Base-by-base conservation (phyloP, 495 filamentous ascomycete species). In the Penicillium coffeae region DNA sequence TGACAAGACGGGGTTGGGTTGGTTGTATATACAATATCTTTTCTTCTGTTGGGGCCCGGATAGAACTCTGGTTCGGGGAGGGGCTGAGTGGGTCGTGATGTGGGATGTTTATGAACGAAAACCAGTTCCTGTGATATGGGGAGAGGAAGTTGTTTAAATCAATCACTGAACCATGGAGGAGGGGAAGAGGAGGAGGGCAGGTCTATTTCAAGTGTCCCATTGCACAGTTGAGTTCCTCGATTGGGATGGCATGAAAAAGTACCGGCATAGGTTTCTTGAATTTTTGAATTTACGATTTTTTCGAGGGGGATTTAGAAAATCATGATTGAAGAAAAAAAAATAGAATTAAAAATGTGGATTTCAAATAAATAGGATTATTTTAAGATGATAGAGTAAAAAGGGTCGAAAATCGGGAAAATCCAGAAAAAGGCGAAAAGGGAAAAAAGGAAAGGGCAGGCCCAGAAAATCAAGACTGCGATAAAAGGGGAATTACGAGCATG, bases 11-110 rank as follows among this genome's bases (percentile, higher is more conserved):
- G 52, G 58, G 58, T 49, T 61, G 58, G 45, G 14, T 19, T 36
- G 43, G 58, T 56, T 62, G 58, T 35, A 47, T 52, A 64, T 42
- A 35, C 48, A 61, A 64, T 64, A 58, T 60, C 50, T 56, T n/a
- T n/a, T n/a, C n/a, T n/a, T n/a, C n/a, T 51, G 30, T 36, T 30
- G 41, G 25, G 25, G 27, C 19, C 38, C 38, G 22, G 19, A 41
- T 16, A 15, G 18, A 32, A 30, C 3, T 15, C 22, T 35, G 10
- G 16, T 25, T 13, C 32, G 14, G 21, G 34, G 21, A 25, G 34
- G 14, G 34, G 22, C 12, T 38, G 21, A 20, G 27, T 27, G 21
- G 20, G 39, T 32, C 42, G 21, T 46, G 38, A 42, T 41, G 42
- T 54, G 39, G 48, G 42, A 47, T 43, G 36, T 44, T 47, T 39